Base-by-base conservation (phyloP, 2,329 filamentous ascomycete genomes). In the Neofusicoccum laricinum region DNA sequence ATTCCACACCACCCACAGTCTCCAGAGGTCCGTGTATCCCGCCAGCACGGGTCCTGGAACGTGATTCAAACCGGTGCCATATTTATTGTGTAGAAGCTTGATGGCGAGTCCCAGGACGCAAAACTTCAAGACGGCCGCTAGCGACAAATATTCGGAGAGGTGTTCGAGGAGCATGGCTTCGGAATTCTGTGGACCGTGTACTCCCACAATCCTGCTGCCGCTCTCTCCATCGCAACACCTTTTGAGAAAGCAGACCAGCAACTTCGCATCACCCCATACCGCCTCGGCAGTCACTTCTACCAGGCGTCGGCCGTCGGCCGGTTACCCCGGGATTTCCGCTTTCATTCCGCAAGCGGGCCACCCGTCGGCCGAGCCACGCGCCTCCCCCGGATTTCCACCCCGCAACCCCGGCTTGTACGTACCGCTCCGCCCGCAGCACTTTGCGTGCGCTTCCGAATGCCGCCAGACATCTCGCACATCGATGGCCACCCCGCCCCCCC, bases 11-110 rank as follows among this genome's bases (percentile, higher is more conserved):
- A 78, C 74, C 67, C 76, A 77, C 66, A 95, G 76, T 19, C 95
- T 83, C 91, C 91, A 95, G 32, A 93, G 76, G 69, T 91, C 90
- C 21, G 86, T 86, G 74, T 93, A 90, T 25, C 80, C 80, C 3
- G 86, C 85, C 0, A 83, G 80, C 66, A 87, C 85, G 0, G 87
- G 87, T 0, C 84, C 83, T 0, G 87, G 87, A 14, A 90, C 82
- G 66, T 78, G 43, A 3, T 32, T 57, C 3, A 57, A n/a, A 6
- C 51, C 51, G n/a, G 36, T 55, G 14, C 36, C 36, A 41, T 55
- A 55, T 41, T 41, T 55, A 17, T 55, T 55, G 36, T n/a, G 14
- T 4, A 55, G 12, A 10, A 55, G 36, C 2, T 6, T 17, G 11
- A 14, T 5, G 4, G 25, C 2, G 1, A 36, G 19, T 2, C 17